Conservation (phyloP, 257 asterid genomes). For the Lavandula angustifolia region DNA sequence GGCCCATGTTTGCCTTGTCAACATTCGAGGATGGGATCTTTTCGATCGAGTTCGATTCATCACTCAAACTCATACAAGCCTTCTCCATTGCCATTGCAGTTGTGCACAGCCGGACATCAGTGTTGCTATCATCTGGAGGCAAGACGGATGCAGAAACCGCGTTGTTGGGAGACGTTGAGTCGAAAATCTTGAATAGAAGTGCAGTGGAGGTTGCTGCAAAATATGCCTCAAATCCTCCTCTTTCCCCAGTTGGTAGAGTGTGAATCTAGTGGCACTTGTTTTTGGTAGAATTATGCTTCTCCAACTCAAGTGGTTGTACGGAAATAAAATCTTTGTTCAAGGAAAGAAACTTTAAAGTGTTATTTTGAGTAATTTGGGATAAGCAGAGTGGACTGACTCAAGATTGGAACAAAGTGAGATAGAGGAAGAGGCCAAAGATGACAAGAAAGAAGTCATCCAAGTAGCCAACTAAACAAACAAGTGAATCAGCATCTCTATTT, state of each 20-base stretch:
- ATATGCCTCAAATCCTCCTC: constrained; percentile 46
- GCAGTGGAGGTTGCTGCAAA: constrained; percentile 42
- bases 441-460: no score
- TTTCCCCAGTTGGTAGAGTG: constrained; percentile 57
- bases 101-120: constrained; percentile 42
- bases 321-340: constrained; percentile 21
- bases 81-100: constrained; percentile 62
- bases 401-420: not conserved
- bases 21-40: constrained; percentile 63
- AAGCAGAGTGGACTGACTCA: not conserved
- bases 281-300: not conserved
- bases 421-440: no score
- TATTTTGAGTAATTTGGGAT: not conserved
- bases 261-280: constrained; percentile 17
- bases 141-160: constrained; percentile 34
- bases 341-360: not conserved
- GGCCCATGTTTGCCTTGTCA: constrained; percentile 46
- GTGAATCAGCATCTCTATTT: no score
- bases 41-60: constrained; percentile 63
- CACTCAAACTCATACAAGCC: constrained; percentile 60
- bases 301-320: not conserved
- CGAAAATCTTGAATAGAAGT: constrained; percentile 28
- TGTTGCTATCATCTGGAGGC: constrained; percentile 32
- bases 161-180: constrained; percentile 23
- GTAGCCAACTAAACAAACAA: no score